These are phyloP conservation scores for Phytopythium cucurbitacearum DNA, from an alignment of 352 stramenopile genomes.

Conservation along the genomic window DNA sequence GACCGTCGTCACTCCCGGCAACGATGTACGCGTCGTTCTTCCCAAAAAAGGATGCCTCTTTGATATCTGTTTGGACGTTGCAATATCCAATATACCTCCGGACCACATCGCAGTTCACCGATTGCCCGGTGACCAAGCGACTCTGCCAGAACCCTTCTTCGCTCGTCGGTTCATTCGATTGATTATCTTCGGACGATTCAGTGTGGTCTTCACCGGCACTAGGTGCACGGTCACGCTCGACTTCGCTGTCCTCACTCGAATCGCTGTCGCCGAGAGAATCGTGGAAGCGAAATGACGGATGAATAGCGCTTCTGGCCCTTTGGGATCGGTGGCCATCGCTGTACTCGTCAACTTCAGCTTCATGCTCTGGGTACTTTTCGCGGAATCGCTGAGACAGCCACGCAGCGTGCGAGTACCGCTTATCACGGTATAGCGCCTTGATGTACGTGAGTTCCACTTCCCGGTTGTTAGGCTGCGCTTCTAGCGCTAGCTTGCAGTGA, in stretches of 20 bases:
- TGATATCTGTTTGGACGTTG: constrained; percentile 90
- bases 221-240: constrained; percentile 9
- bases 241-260: constrained; percentile 18
- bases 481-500: constrained; percentile 60
- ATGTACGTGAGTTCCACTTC: constrained; percentile 61
- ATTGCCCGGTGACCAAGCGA: constrained; percentile 21
- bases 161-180: constrained; percentile 7
- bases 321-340: not conserved
- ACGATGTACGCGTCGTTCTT: constrained; percentile 85
- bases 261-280: constrained; percentile 11
- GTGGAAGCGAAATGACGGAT: not conserved
- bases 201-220: not conserved
- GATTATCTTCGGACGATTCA: not conserved
- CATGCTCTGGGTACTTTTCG: constrained; percentile 37
- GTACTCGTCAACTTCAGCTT: constrained; percentile 35
- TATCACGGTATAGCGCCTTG: constrained; percentile 34
- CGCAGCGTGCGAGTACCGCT: constrained; percentile 35
- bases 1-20: constrained; percentile 82
- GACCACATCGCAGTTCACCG: constrained; percentile 61
- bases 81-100: constrained; percentile 83
- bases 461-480: constrained; percentile 41
- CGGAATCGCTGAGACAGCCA: constrained; percentile 39
- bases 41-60: constrained; percentile 86
- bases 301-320: not conserved
- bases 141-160: constrained; percentile 58